Conservation (phyloP, 345 rosid species). For the Ricinus communis region DNA sequence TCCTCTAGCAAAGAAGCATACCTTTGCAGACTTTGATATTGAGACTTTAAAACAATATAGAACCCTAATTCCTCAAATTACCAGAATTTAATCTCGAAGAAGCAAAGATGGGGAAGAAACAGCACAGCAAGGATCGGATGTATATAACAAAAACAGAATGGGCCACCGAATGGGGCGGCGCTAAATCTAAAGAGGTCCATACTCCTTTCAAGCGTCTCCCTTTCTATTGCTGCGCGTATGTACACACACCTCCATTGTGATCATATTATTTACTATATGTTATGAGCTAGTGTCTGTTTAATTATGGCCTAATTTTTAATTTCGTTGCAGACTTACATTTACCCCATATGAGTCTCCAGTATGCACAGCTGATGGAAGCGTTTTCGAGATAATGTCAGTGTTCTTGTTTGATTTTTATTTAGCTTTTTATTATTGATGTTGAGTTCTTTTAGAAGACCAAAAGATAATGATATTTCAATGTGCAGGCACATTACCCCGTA, state of each 20-base stretch:
- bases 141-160: conserved; percentile 91
- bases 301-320: conserved; percentile 5
- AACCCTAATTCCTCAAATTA: conserved; percentile 1
- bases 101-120: conserved; percentile 85
- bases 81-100: not conserved
- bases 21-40: too few species aligned
- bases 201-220: conserved; percentile 93
- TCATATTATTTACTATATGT: not conserved
- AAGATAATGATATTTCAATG: conserved; percentile 10
- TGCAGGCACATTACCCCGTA: conserved; percentile 81
- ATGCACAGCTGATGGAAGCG: conserved; percentile 80
- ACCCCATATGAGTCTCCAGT: conserved; percentile 78
- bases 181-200: conserved; percentile 69
- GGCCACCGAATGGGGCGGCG: conserved; percentile 99
- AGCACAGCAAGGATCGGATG: conserved; percentile 98
- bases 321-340: conserved; percentile 75
- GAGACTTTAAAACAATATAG: too few species aligned
- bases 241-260: not conserved
- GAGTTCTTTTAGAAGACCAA: too few species aligned
- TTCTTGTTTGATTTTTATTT: not conserved
- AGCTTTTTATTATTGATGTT: not conserved
- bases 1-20: too few species aligned
- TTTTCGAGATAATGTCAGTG: conserved; percentile 81
- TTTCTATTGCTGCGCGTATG: conserved; percentile 96
- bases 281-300: not conserved